Evolutionary conservation across 2,329 filamentous ascomycete genomes (phyloP).

Genomic region (Ophiostoma triangulosporum): DNA sequence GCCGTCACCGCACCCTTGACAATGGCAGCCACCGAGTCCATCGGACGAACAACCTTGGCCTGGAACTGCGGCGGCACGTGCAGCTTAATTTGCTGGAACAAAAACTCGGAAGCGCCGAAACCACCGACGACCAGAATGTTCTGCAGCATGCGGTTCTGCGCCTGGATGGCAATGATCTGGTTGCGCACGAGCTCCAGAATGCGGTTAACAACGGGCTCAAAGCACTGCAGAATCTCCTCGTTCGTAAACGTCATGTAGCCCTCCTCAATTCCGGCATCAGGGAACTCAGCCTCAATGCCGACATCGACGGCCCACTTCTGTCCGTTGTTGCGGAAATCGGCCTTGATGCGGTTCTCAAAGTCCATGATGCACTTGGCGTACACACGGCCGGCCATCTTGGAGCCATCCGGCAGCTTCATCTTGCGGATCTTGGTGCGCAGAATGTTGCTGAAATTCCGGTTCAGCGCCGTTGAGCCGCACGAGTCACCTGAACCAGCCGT

Average conservation of each 20-base stretch:
- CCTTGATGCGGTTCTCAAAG: slow-evolving; percentile 99
- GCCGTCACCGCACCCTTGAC: slow-evolving; percentile 97
- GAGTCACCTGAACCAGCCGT: slow-evolving; percentile 95
- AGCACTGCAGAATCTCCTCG: slow-evolving; percentile 97
- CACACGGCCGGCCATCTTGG: slow-evolving; percentile 92
- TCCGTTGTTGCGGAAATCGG: slow-evolving; percentile 96
- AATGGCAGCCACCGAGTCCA: slow-evolving; percentile 97
- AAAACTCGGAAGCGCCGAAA: slow-evolving; percentile 95
- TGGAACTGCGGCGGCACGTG: slow-evolving; percentile 98
- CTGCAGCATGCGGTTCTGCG: slow-evolving; percentile 85
- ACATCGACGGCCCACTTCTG: slow-evolving; percentile 99
- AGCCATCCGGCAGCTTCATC: slow-evolving; percentile 96
- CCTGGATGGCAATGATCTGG: slow-evolving; percentile 98
- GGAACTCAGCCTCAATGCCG: slow-evolving; percentile 95
- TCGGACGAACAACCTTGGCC: slow-evolving; percentile 92
- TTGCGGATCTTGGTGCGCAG: slow-evolving; percentile 94
- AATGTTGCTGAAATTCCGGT: slow-evolving; percentile 97
- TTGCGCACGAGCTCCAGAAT: slow-evolving; percentile 93
- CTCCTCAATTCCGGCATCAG: slow-evolving; percentile 94
- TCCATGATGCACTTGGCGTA: slow-evolving; percentile 99
- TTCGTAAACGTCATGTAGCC: slow-evolving; percentile 99
- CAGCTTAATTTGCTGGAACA: slow-evolving; percentile 98
- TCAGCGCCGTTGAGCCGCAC: slow-evolving; percentile 93
- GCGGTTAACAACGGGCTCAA: slow-evolving; percentile 93
- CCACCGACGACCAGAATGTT: slow-evolving; percentile 96